Base-by-base conservation (phyloP, 345 rosid species). In the Gynandropsis gynandra region DNA sequence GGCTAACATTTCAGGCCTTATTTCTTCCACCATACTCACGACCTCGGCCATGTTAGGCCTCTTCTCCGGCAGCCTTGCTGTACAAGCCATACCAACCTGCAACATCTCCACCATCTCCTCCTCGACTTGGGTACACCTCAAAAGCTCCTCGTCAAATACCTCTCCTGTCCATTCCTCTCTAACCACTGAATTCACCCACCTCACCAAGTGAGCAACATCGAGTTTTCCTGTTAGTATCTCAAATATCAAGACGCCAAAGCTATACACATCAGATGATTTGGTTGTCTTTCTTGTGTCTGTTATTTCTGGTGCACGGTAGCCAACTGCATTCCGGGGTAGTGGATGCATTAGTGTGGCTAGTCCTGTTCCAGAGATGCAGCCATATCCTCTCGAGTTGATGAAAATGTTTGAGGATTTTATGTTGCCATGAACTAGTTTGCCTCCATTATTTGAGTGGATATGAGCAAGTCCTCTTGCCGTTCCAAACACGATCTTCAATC, bases 131-230 rank as follows among this genome's bases (percentile, higher is more conserved):
- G 99, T 83, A 67, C 72, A 83, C 73, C 90, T 73, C 72, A 88
- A 36, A 20, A 93, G 87, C 77, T 74, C 87, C 32, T 81, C 58
- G 49, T 93, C 97, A 57, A 88, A 93, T 55, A 88, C 99, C 66
- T 88, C 97, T 14, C 94, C 99, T 0, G 97, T 85, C 99, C 99
- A 93, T 69, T 93, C 99, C 55, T 93, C 99, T 54, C 97, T 78
- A 17, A 93, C 97, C 13, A 88, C 97, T 0, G 97, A 85, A 71
- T 83, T 80, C 64, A 88, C 99, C 95, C 99, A 88, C 61, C 92
- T 70, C 59, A 81, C 97, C 71, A 93, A 68, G 70, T 83, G 90
- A 62, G 77, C 70, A 18, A 75, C 73, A 68, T 88, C 88, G 10
- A 85, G 82, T 0, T 87, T 74, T 16, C 97, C 95, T 0, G 94